phyloP scores from a whole-genome alignment of 371 early-diverging fungal species.

The Conidiobolus incongruus region DNA sequence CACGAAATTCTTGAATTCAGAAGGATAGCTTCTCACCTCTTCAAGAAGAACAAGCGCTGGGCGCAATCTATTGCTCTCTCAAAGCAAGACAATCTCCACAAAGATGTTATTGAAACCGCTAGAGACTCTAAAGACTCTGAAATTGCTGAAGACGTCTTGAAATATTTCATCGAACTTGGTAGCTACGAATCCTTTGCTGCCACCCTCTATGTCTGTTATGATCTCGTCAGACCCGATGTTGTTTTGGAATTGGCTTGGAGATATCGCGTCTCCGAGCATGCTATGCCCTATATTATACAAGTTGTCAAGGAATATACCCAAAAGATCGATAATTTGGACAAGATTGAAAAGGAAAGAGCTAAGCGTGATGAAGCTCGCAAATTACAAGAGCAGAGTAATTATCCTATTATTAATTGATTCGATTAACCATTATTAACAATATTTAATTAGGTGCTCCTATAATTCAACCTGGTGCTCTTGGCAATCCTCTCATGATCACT shows the following conservation, averaged over 20 bases:
- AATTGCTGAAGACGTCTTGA: slow-evolving; percentile 76
- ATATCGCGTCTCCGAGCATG: slow-evolving; percentile 61
- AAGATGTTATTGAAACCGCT: slow-evolving; percentile 95
- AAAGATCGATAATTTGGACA: slow-evolving; percentile 33
- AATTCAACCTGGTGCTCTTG: slow-evolving; percentile 18
- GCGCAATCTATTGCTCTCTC: slow-evolving; percentile 82
- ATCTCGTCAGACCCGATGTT: slow-evolving; percentile 75
- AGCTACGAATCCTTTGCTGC: slow-evolving; percentile 85
- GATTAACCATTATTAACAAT: too few relatives aligned
- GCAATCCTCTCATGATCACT: slow-evolving; percentile 44
- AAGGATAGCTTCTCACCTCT: slow-evolving; percentile 83
- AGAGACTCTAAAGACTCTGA: slow-evolving; percentile 63
- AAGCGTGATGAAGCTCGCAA: slow-evolving; percentile 22
- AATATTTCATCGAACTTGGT: slow-evolving; percentile 78
- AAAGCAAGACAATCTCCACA: slow-evolving; percentile 85
- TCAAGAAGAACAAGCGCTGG: slow-evolving; percentile 75
- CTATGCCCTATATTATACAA: slow-evolving; percentile 93
- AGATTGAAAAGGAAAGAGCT: slow-evolving; percentile 16
- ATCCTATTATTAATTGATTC: background rate
- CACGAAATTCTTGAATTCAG: slow-evolving; percentile 93
- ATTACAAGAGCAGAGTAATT: slow-evolving; percentile 9
- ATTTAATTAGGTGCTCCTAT: slow-evolving; percentile 1
- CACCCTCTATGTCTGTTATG: slow-evolving; percentile 78
- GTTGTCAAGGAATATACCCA: slow-evolving; percentile 50
- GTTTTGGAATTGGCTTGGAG: slow-evolving; percentile 90